These are phyloP conservation scores for Leishmania martiniquensis DNA, from an alignment of 208 protist genomes.

Conservation along the genomic window DNA sequence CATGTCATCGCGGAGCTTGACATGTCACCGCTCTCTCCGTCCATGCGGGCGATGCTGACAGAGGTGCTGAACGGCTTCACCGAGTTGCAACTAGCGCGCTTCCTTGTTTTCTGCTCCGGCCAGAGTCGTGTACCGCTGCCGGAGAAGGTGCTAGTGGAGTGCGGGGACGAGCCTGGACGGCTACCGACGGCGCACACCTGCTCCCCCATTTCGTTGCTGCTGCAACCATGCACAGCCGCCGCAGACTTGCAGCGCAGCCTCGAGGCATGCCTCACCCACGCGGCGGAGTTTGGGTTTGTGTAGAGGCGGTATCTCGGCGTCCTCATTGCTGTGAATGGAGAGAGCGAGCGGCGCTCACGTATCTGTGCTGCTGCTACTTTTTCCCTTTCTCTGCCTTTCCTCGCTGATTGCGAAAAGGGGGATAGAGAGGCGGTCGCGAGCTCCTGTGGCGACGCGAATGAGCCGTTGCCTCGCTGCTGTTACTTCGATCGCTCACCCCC, in stretches of 20 bases:
- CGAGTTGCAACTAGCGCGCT: slow-evolving; percentile 58
- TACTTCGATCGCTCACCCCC: neutral
- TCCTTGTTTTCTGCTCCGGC: slow-evolving; percentile 88
- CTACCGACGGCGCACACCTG: slow-evolving; percentile 91
- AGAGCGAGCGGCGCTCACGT: neutral
- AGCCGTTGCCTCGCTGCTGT: neutral
- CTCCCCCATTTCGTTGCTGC: slow-evolving; percentile 82
- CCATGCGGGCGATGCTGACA: slow-evolving; percentile 54
- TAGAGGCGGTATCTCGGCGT: slow-evolving; percentile 23
- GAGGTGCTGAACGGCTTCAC: slow-evolving; percentile 64
- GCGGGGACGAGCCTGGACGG: slow-evolving; percentile 73
- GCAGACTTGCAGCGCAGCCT: slow-evolving; percentile 63
- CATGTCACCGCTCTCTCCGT: slow-evolving; percentile 46
- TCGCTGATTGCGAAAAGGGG: neutral
- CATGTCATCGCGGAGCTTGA: slow-evolving; percentile 79
- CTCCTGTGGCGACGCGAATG: neutral
- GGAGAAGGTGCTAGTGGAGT: slow-evolving; percentile 79
- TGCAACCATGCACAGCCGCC: slow-evolving; percentile 74
- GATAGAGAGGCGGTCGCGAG: neutral
- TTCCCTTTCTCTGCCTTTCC: slow-evolving; percentile 7
- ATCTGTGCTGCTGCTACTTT: neutral
- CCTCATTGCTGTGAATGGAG: neutral
- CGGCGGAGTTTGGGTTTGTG: slow-evolving; percentile 82
- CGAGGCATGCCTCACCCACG: slow-evolving; percentile 65
- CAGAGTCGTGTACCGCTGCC: slow-evolving; percentile 84